Evolutionary conservation across 2,329 filamentous ascomycete genomes (phyloP), one percentile per base, ranked within the genome.

Genomic region (Verticillium dahliae): DNA sequence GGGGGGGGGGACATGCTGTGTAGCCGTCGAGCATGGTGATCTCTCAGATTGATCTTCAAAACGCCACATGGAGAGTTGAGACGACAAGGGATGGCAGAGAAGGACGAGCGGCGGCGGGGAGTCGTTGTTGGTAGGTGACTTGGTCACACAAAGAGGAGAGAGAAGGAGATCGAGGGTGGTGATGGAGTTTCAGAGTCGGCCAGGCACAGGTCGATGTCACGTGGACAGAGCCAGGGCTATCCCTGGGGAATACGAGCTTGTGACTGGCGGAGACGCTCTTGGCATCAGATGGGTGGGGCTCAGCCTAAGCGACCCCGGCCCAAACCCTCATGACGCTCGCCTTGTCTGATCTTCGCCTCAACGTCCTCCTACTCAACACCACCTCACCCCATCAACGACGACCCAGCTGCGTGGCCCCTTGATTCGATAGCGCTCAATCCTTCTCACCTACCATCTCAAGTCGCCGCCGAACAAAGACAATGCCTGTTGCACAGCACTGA

Each of bases 311-410:
- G 22, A 52, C 45, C 45, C 45, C 18, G 10, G 45, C 45, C n/a
- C 45, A 52, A 52, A 52, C 45, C 37, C 7, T 50, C 22, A 50
- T 45, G 27, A 31, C 27, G 38, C 38, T 45, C 18, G 57, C 9
- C 41, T 18, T 37, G 57, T 58, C 57, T 58, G 57, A 58, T 58
- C 57, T 58, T 41, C 57, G 38, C 57, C 14, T 50, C 57, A 50
- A 58, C 57, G 18, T 31, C 39, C 38, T 22, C 22, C 45, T 11
- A 45, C 38, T 15, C 37, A 4, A 31, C 27, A 31, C 27, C 27
- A 31, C 27, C 27, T 31, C 27, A 5, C 27, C 34, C 34, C 56
- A 22, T 55, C n/a, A 22, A 14, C 15, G n/a, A 6, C 52, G 11
- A 31, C 35, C 35, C 45, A 57, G 22, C 38, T 22, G 15, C 37